Percentiles rank a stretch among this genome's conserved stretches.
Conservation (phyloP, 495 filamentous ascomycete species). For the Amniculicola lignicola region DNA sequence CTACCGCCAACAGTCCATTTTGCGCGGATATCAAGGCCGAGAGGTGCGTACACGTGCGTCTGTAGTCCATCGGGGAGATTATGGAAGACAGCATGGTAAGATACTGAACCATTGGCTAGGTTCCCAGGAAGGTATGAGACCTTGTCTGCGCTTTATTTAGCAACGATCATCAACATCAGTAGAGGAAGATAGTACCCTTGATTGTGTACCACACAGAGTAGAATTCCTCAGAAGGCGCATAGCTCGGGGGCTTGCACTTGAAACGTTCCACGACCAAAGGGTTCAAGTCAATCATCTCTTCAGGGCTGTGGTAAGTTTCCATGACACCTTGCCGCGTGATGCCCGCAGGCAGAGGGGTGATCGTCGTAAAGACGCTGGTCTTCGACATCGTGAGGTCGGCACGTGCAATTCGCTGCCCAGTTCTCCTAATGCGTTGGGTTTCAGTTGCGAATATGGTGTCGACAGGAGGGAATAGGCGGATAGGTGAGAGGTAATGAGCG, state of each 20-base stretch:
- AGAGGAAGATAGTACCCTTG: conserved; percentile 34
- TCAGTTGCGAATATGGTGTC: no score
- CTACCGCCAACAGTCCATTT: conserved; percentile 65
- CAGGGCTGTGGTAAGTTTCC: conserved; percentile 66
- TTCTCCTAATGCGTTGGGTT: neutral
- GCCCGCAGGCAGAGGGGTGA: conserved; percentile 66
- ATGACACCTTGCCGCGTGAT: conserved; percentile 65
- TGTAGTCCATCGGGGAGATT: conserved; percentile 65
- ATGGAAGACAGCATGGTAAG: conserved; percentile 73
- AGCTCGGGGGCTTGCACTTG: conserved; percentile 58
- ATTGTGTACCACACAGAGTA: conserved; percentile 69
- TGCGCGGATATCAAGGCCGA: conserved; percentile 64
- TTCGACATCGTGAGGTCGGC: conserved; percentile 43
- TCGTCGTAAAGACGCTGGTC: conserved; percentile 60
- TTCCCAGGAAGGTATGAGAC: conserved; percentile 70
- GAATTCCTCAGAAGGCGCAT: conserved; percentile 63
- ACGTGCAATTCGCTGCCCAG: neutral
- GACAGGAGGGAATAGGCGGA: no score
- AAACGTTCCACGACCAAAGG: conserved; percentile 70
- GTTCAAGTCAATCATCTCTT: conserved; percentile 77
- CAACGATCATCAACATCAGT: neutral
- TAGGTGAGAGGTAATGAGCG: no score
- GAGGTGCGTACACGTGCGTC: conserved; percentile 71
- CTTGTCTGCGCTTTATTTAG: conserved; percentile 50
- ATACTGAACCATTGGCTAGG: conserved; percentile 60